A percentile compares a stretch with the other conserved stretches of the same genome.
These are phyloP conservation scores for Tricholomella constricta DNA, from an alignment of 768 basidiomycete genomes.

Conservation along the genomic window DNA sequence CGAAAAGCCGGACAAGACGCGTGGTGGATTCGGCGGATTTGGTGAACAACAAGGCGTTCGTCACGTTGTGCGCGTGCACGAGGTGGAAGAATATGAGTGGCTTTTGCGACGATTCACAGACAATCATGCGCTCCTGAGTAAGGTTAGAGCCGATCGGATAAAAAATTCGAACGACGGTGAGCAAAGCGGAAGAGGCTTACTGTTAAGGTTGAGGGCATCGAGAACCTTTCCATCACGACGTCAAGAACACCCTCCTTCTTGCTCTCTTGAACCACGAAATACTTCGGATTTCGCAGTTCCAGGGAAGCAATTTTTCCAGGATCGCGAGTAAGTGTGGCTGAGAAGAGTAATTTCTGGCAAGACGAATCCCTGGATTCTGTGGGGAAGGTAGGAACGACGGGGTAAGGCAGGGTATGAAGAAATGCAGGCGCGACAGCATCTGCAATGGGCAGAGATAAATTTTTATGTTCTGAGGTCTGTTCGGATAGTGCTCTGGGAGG, in stretches of 20 bases:
- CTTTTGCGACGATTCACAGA: slow-evolving; percentile 78
- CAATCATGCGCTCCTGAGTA: slow-evolving; percentile 83
- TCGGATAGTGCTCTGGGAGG: slow-evolving; percentile 12
- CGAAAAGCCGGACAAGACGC: slow-evolving; percentile 79
- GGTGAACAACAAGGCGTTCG: slow-evolving; percentile 89
- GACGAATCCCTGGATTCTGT: slow-evolving; percentile 61
- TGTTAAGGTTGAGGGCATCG: slow-evolving; percentile 76
- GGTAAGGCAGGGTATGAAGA: slow-evolving; percentile 42
- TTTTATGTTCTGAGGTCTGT: background rate
- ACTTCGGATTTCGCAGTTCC: slow-evolving; percentile 76
- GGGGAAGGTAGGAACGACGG: slow-evolving; percentile 47
- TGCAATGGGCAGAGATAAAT: slow-evolving; percentile 20
- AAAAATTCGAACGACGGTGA: background rate
- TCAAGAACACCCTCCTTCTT: slow-evolving; percentile 45
- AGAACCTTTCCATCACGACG: slow-evolving; percentile 72
- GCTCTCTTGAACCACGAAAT: slow-evolving; percentile 78
- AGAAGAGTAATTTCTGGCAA: slow-evolving; percentile 95
- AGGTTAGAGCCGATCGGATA: background rate
- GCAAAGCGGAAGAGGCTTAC: slow-evolving; percentile 41
- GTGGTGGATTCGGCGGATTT: slow-evolving; percentile 91
- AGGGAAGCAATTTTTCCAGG: slow-evolving; percentile 90
- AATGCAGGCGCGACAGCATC: slow-evolving; percentile 70
- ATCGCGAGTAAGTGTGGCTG: slow-evolving; percentile 92
- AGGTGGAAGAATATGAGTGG: slow-evolving; percentile 90
- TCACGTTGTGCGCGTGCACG: slow-evolving; percentile 59